phyloP scores from a whole-genome alignment of 495 filamentous ascomycete species.

The Trichoderma asperelloides region DNA sequence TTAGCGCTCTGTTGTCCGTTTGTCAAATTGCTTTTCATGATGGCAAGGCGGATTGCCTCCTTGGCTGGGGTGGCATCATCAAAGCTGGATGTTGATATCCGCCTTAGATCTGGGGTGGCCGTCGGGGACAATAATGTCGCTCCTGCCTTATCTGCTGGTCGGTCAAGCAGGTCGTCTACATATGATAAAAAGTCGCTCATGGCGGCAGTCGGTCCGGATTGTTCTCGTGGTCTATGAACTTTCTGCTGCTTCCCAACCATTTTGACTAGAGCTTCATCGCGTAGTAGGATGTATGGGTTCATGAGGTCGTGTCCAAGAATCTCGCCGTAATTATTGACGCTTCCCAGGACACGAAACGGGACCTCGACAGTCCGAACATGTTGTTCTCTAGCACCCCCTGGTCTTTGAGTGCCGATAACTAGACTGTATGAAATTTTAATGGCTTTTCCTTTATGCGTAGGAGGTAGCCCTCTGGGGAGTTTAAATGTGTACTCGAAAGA shows the following conservation, averaged over 20 bases:
- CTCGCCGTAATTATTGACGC: constrained; percentile 63
- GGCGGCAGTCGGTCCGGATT: constrained; percentile 17
- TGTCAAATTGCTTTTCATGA: constrained; percentile 64
- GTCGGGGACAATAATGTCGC: constrained; percentile 61
- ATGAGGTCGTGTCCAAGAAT: constrained; percentile 76
- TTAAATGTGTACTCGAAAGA: constrained; percentile 79
- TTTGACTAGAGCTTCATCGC: constrained; percentile 66
- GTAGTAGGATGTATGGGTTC: constrained; percentile 83
- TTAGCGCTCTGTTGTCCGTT: constrained; percentile 59
- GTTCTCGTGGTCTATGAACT: constrained; percentile 11
- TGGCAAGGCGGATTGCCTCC: constrained; percentile 85
- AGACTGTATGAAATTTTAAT: constrained; percentile 91
- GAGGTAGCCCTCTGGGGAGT: constrained; percentile 77
- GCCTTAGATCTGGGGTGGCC: constrained; percentile 45
- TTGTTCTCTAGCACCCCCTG: constrained; percentile 64
- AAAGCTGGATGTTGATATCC: constrained; percentile 34
- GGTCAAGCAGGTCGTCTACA: constrained; percentile 68
- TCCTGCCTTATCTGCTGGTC: constrained; percentile 43
- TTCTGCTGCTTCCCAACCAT: constrained; percentile 32
- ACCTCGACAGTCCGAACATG: constrained; percentile 87
- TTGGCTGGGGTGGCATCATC: constrained; percentile 50
- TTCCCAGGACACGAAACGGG: constrained; percentile 88
- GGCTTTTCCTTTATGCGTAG: constrained; percentile 82
- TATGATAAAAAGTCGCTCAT: constrained; percentile 64
- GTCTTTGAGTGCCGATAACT: constrained; percentile 83